Evolutionary conservation across 2,329 filamentous ascomycete genomes (phyloP).

Genomic region (Nothomitra cinnamomea): DNA sequence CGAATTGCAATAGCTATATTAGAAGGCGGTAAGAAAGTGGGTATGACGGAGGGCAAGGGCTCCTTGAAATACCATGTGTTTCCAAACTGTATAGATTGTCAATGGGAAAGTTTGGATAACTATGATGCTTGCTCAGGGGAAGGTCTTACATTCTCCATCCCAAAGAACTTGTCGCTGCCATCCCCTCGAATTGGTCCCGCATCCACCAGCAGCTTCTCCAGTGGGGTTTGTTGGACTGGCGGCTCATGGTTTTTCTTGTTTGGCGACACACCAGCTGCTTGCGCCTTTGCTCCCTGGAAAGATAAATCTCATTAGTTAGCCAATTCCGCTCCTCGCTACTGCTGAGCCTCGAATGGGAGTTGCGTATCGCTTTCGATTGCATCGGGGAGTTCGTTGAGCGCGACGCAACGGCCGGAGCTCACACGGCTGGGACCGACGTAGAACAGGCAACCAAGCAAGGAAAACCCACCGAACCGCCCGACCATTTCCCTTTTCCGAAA

Average conservation of each 20-base stretch:
- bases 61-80: slow-evolving; percentile 66
- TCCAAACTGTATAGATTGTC: slow-evolving; percentile 49
- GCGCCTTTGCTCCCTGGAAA: slow-evolving; percentile 28
- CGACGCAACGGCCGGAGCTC: no score
- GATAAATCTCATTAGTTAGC: neutral
- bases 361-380: neutral
- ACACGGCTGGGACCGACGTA: no score
- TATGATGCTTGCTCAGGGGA: neutral
- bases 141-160: slow-evolving; percentile 79
- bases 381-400: neutral
- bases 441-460: neutral
- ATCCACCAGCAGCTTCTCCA: slow-evolving; percentile 64
- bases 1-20: slow-evolving; percentile 82
- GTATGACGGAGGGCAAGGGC: slow-evolving; percentile 8
- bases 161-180: slow-evolving; percentile 96
- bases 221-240: slow-evolving; percentile 31
- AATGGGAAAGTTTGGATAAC: neutral
- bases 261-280: slow-evolving; percentile 27
- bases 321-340: neutral
- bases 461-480: neutral
- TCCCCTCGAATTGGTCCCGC: slow-evolving; percentile 67
- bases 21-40: neutral
- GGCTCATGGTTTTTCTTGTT: slow-evolving; percentile 43
- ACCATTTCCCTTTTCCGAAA: neutral
- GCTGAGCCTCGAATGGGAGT: neutral